Base-by-base conservation (phyloP, 441 rosid genomes). In the Erysimum cheiri region DNA sequence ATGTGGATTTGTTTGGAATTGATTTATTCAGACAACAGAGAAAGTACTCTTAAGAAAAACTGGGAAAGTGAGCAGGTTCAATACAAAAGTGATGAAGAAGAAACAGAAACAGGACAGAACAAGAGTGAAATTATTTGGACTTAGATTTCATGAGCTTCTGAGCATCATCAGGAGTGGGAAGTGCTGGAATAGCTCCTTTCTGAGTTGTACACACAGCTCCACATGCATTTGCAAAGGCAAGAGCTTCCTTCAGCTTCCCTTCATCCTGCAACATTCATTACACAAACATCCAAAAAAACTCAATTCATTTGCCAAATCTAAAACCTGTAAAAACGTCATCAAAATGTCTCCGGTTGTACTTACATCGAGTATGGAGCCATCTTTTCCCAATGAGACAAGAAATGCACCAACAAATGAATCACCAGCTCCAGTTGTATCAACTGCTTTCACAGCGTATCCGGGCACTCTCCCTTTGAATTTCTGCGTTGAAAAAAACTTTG, bases 401-500 rank as follows among this genome's bases (percentile, higher is more conserved):
- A 87, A 33, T 12, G 93, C 48, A 32, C 93, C 93, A 26, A 90
- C 96, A 69, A 90, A 90, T 19, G 93, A 64, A 75, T 90, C 93
- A 32, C 93, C 93, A 58, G 93, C 92, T 10, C 96, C 93, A 4
- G 93, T 90, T 41, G 92, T 84, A 36, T 88, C 96, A 15, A 88
- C 70, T 6, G 88, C 54, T 15, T 85, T 85, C 79, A 88, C 92
- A 8, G 84, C 12, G 49, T 72, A 85, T 0, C 96, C 89, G 1
- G 59, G 13, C 10, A 87, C 79, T 46, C 40, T 78, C 41, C 94
- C 90, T 77, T 80, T 90, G 77, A 86, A 87, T 48, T 60, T 75
- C 92, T 88, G 80, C 13, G 0, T n/a, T 14, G 1, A 19, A 19
- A 39, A 7, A 29, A n/a, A 35, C 4, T 22, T 5, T 9, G 5